A percentile compares a stretch with the other conserved stretches of the same genome.
Conservation (phyloP, 2,329 filamentous ascomycete species). For the Sarocladium kiliense region DNA sequence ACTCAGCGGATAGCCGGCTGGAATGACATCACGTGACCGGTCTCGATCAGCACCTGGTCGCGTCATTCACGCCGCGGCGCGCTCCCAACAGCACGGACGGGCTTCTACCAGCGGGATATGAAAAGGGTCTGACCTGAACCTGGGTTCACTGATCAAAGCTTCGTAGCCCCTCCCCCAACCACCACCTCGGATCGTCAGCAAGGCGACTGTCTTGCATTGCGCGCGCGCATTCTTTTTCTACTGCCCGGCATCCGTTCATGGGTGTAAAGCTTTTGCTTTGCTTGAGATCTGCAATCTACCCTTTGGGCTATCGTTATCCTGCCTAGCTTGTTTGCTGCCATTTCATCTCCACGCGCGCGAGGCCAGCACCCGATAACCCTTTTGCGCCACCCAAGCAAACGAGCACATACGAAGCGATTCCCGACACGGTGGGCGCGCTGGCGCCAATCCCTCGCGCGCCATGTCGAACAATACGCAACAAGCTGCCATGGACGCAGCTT, state of each 20-base stretch:
- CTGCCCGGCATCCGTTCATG: no score
- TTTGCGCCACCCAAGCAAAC: slow-evolving; percentile 1
- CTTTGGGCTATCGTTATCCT: neutral
- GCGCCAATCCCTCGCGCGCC: neutral
- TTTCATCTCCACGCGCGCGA: neutral
- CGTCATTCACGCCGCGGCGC: slow-evolving; percentile 1
- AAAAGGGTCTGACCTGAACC: neutral
- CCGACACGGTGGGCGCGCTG: slow-evolving; percentile 18
- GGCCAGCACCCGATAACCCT: neutral
- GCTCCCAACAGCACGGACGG: neutral
- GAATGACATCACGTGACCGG: slow-evolving; percentile 3
- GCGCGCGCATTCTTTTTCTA: neutral
- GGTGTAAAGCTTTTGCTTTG: no score
- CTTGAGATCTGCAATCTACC: no score
- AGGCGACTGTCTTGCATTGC: neutral
- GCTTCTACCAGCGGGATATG: neutral
- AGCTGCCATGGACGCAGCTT: slow-evolving; percentile 3
- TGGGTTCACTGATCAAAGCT: neutral
- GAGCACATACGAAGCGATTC: neutral
- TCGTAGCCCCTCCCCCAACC: neutral
- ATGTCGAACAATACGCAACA: slow-evolving; percentile 4
- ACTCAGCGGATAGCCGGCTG: neutral
- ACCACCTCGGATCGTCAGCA: neutral
- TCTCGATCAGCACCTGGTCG: neutral
- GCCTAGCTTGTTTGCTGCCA: neutral